Base-by-base conservation (phyloP, 495 filamentous ascomycete genomes). In the Entonaema liquescens region DNA sequence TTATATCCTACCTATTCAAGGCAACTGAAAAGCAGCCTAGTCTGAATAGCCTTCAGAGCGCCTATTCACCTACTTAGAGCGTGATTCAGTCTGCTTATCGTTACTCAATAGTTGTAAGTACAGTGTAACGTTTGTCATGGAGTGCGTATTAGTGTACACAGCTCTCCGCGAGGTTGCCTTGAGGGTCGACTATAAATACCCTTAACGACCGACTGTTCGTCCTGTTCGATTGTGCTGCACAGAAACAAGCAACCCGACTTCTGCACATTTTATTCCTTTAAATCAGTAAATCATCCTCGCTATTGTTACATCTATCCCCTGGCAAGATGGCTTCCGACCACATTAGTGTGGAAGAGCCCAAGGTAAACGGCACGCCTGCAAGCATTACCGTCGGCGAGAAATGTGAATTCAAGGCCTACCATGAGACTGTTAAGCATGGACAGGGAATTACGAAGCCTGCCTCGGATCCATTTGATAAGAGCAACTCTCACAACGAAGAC, bases 341-440 rank as follows among this genome's bases (percentile, higher is more conserved):
- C 23, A 26, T 5, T 9, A 8, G 15, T 21, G 11, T 15, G 29
- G 56, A 55, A n/a, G 44, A 47, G 26, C 11, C 65, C n/a, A 7
- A 56, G 40, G 19, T 23, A 7, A 68, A 65, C 17, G 42, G 19
- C 40, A 42, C 6, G 13, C 19, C 12, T 12, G 0, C 23, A 12
- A 52, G 23, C 13, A 17, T 42, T 1, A 7, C 53, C 1, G 3
- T 54, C 11, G 75, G 75, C 6, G 66, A 59, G 28, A 73, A 59
- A 44, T 77, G 75, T 40, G 73, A 73, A 15, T 70, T 77, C 62
- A 77, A 70, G 57, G 61, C 75, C 21, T 77, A 77, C 62, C 73
- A 73, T 17, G 67, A 71, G 21, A 75, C 68, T 28, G 44, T 71
- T 6, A 70, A 73, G 26, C 36, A 71, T n/a, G 73, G 70, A 21